phyloP scores from a whole-genome alignment of 495 filamentous ascomycete species.

The Tirmania nivea region DNA sequence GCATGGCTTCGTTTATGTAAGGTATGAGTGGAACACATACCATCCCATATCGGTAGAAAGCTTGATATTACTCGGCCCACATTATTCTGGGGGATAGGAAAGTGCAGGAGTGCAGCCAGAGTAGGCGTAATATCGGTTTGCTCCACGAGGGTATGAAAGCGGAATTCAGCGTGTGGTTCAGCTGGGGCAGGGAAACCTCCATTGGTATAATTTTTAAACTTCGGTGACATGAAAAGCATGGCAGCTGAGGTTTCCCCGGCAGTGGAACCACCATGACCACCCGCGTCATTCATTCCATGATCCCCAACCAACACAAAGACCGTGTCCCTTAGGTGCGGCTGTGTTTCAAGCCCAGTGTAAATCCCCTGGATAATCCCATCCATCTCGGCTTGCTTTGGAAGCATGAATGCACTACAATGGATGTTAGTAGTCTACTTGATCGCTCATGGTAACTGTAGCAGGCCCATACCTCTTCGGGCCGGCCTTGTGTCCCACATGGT shows the following conservation, averaged over 20 bases:
- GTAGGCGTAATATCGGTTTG: slow-evolving; percentile 88
- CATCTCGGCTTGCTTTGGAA: slow-evolving; percentile 87
- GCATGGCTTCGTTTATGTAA: too few species aligned
- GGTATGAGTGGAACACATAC: slow-evolving; percentile 20
- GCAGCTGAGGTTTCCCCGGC: slow-evolving; percentile 85
- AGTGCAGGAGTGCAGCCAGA: slow-evolving; percentile 63
- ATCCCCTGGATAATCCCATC: slow-evolving; percentile 57
- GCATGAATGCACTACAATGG: slow-evolving; percentile 53
- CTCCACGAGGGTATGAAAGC: slow-evolving; percentile 60
- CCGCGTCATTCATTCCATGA: slow-evolving; percentile 97
- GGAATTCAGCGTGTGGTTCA: slow-evolving; percentile 7
- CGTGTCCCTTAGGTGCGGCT: slow-evolving; percentile 49
- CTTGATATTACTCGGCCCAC: slow-evolving; percentile 68
- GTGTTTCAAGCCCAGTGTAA: slow-evolving; percentile 47
- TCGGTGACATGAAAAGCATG: slow-evolving; percentile 77
- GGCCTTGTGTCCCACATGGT: slow-evolving; percentile 94
- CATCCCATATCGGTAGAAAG: slow-evolving; percentile 52
- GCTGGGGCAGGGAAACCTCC: slow-evolving; percentile 17
- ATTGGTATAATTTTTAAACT: slow-evolving; percentile 34
- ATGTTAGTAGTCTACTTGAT: slow-evolving; percentile 5
- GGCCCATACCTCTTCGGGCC: slow-evolving; percentile 53
- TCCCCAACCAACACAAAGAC: slow-evolving; percentile 78
- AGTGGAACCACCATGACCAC: slow-evolving; percentile 87
- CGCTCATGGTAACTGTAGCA: not conserved
- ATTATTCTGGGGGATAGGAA: slow-evolving; percentile 83